These are phyloP conservation scores for Plasmodium vivax DNA, from an alignment of 169 alveolate genomes.

Conservation along the genomic window DNA sequence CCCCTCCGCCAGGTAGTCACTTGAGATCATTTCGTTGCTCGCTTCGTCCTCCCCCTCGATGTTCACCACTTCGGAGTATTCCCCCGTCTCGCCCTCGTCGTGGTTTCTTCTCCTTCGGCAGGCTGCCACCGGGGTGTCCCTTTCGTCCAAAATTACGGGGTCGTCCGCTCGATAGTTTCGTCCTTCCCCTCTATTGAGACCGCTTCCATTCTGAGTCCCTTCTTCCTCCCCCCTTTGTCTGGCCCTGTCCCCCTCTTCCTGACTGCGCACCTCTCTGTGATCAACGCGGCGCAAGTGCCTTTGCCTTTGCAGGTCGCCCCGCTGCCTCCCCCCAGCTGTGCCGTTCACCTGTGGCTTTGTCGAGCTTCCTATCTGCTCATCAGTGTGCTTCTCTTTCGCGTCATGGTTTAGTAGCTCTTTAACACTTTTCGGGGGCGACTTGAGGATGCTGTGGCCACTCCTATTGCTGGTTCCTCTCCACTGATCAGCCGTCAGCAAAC, in stretches of 20 bases:
- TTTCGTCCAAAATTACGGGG: background rate
- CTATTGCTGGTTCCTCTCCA: background rate
- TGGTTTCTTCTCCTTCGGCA: background rate
- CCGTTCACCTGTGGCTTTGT: background rate
- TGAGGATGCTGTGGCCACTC: background rate
- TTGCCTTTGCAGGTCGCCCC: background rate
- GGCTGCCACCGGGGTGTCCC: background rate
- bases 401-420: slow-evolving; percentile 15
- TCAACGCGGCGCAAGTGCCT: background rate
- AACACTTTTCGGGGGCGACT: slow-evolving; percentile 5
- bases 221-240: background rate
- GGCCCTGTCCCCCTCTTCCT: background rate
- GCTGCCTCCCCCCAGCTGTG: background rate
- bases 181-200: background rate
- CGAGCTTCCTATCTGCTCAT: slow-evolving; percentile 30
- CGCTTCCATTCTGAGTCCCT: background rate
- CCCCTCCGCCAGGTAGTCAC: background rate
- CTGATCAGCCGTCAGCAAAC: background rate
- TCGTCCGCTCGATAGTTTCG: background rate
- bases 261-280: background rate
- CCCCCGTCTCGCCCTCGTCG: background rate
- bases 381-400: slow-evolving; percentile 28
- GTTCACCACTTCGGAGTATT: background rate
- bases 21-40: background rate
- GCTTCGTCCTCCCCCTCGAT: background rate